Evolutionary conservation across 2,329 filamentous ascomycete species (phyloP).

Genomic region (Fusarium clavum): DNA sequence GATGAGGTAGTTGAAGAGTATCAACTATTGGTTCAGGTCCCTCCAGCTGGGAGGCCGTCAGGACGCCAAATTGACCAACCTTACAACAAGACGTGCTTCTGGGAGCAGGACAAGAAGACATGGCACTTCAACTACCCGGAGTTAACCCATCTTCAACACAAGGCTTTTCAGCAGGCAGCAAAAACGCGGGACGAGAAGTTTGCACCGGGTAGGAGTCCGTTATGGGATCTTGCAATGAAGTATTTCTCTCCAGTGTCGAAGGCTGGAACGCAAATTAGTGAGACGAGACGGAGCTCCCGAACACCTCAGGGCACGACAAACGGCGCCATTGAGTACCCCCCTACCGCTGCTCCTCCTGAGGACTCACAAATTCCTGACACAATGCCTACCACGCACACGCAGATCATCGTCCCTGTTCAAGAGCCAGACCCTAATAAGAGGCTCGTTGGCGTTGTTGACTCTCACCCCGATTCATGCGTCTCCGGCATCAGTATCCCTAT

Average conservation of each 20-base stretch:
- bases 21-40: constrained; percentile 61
- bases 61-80: constrained; percentile 69
- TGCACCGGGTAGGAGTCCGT: constrained; percentile 59
- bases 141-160: constrained; percentile 70
- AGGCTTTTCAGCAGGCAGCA: constrained; percentile 66
- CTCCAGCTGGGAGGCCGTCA: constrained; percentile 62
- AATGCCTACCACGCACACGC: constrained; percentile 51
- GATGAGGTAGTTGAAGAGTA: constrained; percentile 57
- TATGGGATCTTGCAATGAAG: constrained; percentile 69
- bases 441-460: constrained; percentile 73
- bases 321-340: constrained; percentile 46
- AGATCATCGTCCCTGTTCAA: constrained; percentile 53
- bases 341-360: constrained; percentile 48
- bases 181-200: constrained; percentile 64
- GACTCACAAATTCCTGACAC: constrained; percentile 52
- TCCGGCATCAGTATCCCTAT: constrained; percentile 73
- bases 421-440: constrained; percentile 51
- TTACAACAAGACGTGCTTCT: constrained; percentile 67
- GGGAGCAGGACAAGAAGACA: constrained; percentile 66
- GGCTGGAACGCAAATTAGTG: constrained; percentile 24
- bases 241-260: constrained; percentile 63
- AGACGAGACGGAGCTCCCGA: constrained; percentile 20
- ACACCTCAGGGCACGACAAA: constrained; percentile 42
- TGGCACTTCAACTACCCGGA: constrained; percentile 73
- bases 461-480: constrained; percentile 73